These are phyloP conservation scores for Geotrichum macrosporum DNA, from an alignment of 1,139 yeast species.

Conservation along the genomic window DNA sequence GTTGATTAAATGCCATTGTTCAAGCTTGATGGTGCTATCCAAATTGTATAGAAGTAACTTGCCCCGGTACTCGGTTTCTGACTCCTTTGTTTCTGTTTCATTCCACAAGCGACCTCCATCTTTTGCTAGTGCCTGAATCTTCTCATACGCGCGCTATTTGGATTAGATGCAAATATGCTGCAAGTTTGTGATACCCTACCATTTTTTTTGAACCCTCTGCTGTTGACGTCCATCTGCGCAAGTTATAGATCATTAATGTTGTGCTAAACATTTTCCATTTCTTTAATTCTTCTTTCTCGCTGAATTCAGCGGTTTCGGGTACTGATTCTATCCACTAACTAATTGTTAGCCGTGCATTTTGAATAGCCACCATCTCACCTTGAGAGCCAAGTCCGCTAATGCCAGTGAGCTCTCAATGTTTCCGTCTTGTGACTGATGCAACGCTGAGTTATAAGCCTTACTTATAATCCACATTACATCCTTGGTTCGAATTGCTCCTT, in stretches of 20 bases:
- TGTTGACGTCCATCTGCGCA: constrained; percentile 6
- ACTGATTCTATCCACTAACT: constrained; percentile 16
- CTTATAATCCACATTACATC: constrained; percentile 21
- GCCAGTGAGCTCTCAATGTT: constrained; percentile 9
- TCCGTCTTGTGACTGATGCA: constrained; percentile 18
- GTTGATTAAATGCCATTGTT: constrained; percentile 16
- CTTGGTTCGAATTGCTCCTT: background rate
- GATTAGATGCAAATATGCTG: background rate
- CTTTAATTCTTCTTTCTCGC: constrained; percentile 5
- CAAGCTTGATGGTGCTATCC: constrained; percentile 19
- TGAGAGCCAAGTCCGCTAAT: constrained; percentile 13
- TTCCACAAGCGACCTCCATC: constrained; percentile 2
- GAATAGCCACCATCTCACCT: constrained; percentile 4
- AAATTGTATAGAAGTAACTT: constrained; percentile 19
- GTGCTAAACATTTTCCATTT: constrained; percentile 15
- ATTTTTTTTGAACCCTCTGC: constrained; percentile 3
- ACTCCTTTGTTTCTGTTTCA: background rate
- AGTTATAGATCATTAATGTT: constrained; percentile 11
- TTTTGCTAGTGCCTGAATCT: constrained; percentile 11
- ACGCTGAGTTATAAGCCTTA: constrained; percentile 21
- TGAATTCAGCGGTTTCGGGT: constrained; percentile 1
- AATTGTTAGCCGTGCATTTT: background rate
- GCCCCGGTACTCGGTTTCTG: constrained; percentile 8
- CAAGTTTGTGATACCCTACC: background rate
- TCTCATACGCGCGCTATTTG: constrained; percentile 11